Evolutionary conservation across 2,329 filamentous ascomycete species (phyloP).

Genomic region (Fusarium mangiferae): DNA sequence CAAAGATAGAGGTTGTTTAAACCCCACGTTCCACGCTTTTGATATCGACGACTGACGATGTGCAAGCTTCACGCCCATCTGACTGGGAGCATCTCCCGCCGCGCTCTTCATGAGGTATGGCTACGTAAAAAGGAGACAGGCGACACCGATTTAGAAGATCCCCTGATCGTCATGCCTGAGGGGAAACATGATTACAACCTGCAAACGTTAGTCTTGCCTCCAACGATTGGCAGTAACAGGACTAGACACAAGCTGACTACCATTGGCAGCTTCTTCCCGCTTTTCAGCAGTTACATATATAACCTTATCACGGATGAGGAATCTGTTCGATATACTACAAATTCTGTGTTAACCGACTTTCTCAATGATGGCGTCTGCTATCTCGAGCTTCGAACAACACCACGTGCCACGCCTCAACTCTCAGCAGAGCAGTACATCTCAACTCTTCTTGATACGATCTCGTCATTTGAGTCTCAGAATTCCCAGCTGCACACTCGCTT

Average conservation of each 20-base stretch:
- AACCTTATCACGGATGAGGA: slow-evolving; percentile 72
- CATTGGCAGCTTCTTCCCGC: slow-evolving; percentile 74
- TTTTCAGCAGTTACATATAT: slow-evolving; percentile 85
- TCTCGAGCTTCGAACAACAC: slow-evolving; percentile 83
- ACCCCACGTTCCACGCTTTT: not conserved
- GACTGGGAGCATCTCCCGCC: slow-evolving; percentile 78
- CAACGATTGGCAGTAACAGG: not conserved
- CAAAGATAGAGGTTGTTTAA: slow-evolving; percentile 63
- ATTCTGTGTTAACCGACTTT: slow-evolving; percentile 73
- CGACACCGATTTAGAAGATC: slow-evolving; percentile 70
- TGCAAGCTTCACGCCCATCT: slow-evolving; percentile 81
- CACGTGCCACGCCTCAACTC: slow-evolving; percentile 69
- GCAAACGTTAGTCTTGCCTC: slow-evolving; percentile 63
- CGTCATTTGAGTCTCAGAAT: slow-evolving; percentile 56
- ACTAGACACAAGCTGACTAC: not conserved
- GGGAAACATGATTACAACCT: slow-evolving; percentile 79
- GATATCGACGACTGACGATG: not conserved
- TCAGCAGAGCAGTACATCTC: slow-evolving; percentile 72
- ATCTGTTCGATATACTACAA: slow-evolving; percentile 71
- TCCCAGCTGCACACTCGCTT: slow-evolving; percentile 68
- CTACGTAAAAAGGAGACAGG: slow-evolving; percentile 63
- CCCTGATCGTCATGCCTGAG: slow-evolving; percentile 73
- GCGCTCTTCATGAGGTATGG: slow-evolving; percentile 82
- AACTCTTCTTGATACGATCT: slow-evolving; percentile 73
- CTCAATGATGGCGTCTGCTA: slow-evolving; percentile 77